These are phyloP conservation scores for Vitellaria paradoxa DNA, from an alignment of 179 eudicot genomes.

Conservation along the genomic window DNA sequence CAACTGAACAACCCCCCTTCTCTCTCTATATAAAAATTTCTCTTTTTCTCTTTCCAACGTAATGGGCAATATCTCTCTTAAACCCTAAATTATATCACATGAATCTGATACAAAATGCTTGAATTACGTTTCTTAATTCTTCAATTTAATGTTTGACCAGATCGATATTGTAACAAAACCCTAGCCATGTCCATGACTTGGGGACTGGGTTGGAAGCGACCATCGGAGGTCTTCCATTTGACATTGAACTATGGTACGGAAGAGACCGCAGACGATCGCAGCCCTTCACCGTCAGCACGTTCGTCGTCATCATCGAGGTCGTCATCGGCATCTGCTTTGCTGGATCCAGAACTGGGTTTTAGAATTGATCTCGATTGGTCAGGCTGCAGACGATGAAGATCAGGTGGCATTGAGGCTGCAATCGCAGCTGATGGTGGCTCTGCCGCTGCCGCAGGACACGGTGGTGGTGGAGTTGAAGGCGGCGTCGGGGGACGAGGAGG, in stretches of 20 bases:
- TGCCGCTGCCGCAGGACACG: slow-evolving; percentile 80
- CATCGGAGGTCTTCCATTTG: slow-evolving; percentile 72
- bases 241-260: slow-evolving; percentile 65
- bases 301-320: slow-evolving; percentile 21
- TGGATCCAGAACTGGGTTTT: slow-evolving; percentile 21
- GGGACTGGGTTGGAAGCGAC: slow-evolving; percentile 96
- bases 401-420: slow-evolving; percentile 77
- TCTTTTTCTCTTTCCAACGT: slow-evolving; percentile 8
- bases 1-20: not conserved
- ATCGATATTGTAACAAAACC: slow-evolving; percentile 12
- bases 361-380: slow-evolving; percentile 61
- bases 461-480: slow-evolving; percentile 55
- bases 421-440: slow-evolving; percentile 86
- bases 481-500: slow-evolving; percentile 17
- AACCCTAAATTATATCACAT: not conserved
- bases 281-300: slow-evolving; percentile 22
- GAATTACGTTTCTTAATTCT: not conserved
- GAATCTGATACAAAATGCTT: not conserved
- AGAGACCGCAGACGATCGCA: slow-evolving; percentile 33
- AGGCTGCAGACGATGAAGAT: slow-evolving; percentile 92
- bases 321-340: slow-evolving; percentile 1
- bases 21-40: slow-evolving; percentile 3
- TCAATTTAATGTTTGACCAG: not conserved
- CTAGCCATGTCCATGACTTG: slow-evolving; percentile 81
- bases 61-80: not conserved